A percentile compares a stretch with the other conserved stretches of the same genome.
Evolutionary conservation across 495 filamentous ascomycete species (phyloP).

Genomic region (Penicillium daleae): DNA sequence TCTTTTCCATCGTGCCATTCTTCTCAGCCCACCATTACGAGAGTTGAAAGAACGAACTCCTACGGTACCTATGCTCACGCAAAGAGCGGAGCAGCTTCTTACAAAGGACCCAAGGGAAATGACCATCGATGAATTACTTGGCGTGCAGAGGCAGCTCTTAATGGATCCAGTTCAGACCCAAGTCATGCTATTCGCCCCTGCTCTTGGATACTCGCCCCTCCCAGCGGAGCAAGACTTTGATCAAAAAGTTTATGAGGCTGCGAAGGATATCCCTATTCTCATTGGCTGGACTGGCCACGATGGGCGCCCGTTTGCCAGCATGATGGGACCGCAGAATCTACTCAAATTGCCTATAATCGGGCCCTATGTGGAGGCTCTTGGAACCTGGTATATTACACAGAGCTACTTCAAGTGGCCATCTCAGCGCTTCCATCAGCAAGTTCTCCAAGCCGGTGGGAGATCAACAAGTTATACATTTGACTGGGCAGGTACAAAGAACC

Average conservation of each 20-base stretch:
- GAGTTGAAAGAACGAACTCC: conserved; percentile 13
- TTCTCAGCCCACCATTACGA: conserved; percentile 18
- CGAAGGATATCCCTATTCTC: conserved; percentile 12
- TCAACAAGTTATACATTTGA: conserved; percentile 11
- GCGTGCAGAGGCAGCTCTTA: conserved; percentile 14
- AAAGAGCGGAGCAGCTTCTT: conserved; percentile 13
- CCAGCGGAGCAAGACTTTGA: conserved; percentile 17
- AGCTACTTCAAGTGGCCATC: conserved; percentile 22
- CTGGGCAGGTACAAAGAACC: background rate
- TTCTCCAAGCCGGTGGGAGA: conserved; percentile 4
- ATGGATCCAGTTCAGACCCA: conserved; percentile 4
- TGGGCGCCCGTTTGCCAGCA: conserved; percentile 17
- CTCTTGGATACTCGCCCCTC: conserved; percentile 10
- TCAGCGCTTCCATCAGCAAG: conserved; percentile 9
- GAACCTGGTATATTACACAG: conserved; percentile 18
- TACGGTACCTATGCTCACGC: conserved; percentile 3
- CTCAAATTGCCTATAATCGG: conserved; percentile 14
- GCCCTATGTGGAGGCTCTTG: conserved; percentile 10
- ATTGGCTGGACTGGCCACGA: conserved; percentile 19
- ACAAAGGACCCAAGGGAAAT: conserved; percentile 11
- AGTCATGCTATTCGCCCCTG: conserved; percentile 20
- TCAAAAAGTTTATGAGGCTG: background rate
- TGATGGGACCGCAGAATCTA: conserved; percentile 13
- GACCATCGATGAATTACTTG: conserved; percentile 11
- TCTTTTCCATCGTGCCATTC: conserved; percentile 19